Percentiles rank a stretch among this genome's conserved stretches.
Conservation (phyloP, 768 basidiomycete species). For the Leccinum boreale region DNA sequence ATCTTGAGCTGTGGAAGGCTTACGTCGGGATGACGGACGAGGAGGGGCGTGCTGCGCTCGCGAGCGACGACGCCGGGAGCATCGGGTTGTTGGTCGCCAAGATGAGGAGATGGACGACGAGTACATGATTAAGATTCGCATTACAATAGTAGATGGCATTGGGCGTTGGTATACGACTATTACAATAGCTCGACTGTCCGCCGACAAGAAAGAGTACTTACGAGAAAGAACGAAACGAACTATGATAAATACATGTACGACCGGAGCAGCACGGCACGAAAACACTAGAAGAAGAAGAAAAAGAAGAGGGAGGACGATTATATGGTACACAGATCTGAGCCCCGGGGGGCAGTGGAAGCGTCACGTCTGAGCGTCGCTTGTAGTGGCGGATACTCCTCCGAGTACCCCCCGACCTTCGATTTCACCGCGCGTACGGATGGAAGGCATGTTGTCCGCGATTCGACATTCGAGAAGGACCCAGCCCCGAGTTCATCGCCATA, state of each 20-base stretch:
- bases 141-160: constrained; percentile 2
- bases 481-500: constrained; percentile 39
- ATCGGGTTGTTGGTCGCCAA: constrained; percentile 22
- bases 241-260: constrained; percentile 9
- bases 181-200: not conserved
- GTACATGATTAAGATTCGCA: not conserved
- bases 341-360: not conserved
- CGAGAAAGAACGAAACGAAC: not conserved
- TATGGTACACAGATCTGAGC: constrained; percentile 24
- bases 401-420: not conserved
- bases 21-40: constrained; percentile 60
- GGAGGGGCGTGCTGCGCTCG: constrained; percentile 26
- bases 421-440: constrained; percentile 62
- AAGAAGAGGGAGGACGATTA: constrained; percentile 20
- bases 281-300: constrained; percentile 14
- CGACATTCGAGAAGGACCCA: constrained; percentile 48
- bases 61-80: constrained; percentile 11
- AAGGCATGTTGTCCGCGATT: constrained; percentile 57
- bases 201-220: not conserved
- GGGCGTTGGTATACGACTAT: not conserved
- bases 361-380: not conserved
- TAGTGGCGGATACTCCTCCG: too few relatives aligned
- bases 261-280: constrained; percentile 11
- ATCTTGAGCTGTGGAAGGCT: constrained; percentile 77
- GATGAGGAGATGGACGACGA: constrained; percentile 31